Base-by-base conservation (phyloP, 805 yeast genomes). In the Metschnikowia borealis region DNA sequence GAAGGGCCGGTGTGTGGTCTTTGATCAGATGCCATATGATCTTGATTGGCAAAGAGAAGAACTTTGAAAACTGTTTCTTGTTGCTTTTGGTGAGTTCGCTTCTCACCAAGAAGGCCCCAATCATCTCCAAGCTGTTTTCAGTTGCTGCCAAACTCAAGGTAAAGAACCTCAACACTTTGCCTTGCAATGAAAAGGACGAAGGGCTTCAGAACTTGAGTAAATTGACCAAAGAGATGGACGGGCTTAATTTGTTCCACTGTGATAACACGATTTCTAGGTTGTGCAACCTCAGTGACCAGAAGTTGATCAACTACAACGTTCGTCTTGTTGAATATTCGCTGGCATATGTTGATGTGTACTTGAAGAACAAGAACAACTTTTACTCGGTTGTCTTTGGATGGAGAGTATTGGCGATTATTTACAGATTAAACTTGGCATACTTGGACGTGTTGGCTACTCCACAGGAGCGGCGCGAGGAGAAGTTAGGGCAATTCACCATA, bases 381-480 rank as follows among this genome's bases (percentile, higher is more conserved):
- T 72, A 64, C 50, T 63, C 57, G 1, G 50, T 68, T 3, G 36
- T 73, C 2, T 57, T 62, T n/a, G 55, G 61, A 35, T 73, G 75
- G 75, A 65, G 77, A 56, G 44, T 71, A 5, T 52, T 70, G 47
- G 74, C 67, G 38, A 58, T 72, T 13, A 53, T 66, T 14, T 63
- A 69, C 50, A 65, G 67, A 51, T 58, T 72, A 47, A 70, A 64
- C 46, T 48, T 64, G 20, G 55, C 52, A n/a, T 70, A 65, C 46
- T 61, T 71, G 52, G 58, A 58, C 18, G 31, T 49, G 7, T 32
- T 61, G 5, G 41, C 52, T 1, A 33, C 49, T 5, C 49, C 53
- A 2, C 48, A 51, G 8, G 59, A 52, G 4, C 48, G 47, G 5
- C 43, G 51, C n/a, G 54, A 54, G n/a, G 57, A 52, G 20, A 46